Conservation (phyloP, 2,329 filamentous ascomycete species). For the Pyrenophora tritici-repentis region DNA sequence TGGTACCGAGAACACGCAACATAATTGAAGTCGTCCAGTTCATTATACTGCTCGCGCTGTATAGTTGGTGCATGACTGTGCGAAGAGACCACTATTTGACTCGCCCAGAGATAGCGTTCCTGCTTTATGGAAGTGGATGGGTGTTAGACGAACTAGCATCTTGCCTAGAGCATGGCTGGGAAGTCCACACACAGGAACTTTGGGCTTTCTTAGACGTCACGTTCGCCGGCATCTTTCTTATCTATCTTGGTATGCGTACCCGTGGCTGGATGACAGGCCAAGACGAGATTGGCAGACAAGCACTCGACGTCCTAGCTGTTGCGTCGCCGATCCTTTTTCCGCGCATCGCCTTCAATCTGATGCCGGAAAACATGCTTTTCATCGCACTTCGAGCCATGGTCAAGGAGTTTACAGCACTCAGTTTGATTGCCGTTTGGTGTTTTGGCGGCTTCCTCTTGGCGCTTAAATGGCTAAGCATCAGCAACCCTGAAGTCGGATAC, state of each 20-base stretch:
- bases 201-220: slow-evolving; percentile 87
- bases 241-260: slow-evolving; percentile 71
- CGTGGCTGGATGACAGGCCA: slow-evolving; percentile 63
- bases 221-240: slow-evolving; percentile 72
- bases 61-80: slow-evolving; percentile 72
- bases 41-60: slow-evolving; percentile 68
- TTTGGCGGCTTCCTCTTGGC: slow-evolving; percentile 82
- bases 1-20: slow-evolving; percentile 79
- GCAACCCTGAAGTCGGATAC: slow-evolving; percentile 37
- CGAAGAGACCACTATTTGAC: slow-evolving; percentile 64
- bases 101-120: slow-evolving; percentile 67
- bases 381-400: slow-evolving; percentile 83
- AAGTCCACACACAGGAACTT: slow-evolving; percentile 83
- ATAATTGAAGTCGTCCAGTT: slow-evolving; percentile 78
- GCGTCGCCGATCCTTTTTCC: slow-evolving; percentile 79
- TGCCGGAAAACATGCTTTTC: slow-evolving; percentile 84
- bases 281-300: slow-evolving; percentile 63
- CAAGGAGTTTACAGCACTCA: slow-evolving; percentile 80
- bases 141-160: slow-evolving; percentile 77
- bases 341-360: slow-evolving; percentile 78
- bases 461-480: slow-evolving; percentile 72
- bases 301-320: slow-evolving; percentile 78
- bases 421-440: slow-evolving; percentile 77
- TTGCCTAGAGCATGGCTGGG: slow-evolving; percentile 75
- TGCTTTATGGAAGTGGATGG: slow-evolving; percentile 78